phyloP scores from a whole-genome alignment of 164 flowering plant species.

The Stephania japonica region DNA sequence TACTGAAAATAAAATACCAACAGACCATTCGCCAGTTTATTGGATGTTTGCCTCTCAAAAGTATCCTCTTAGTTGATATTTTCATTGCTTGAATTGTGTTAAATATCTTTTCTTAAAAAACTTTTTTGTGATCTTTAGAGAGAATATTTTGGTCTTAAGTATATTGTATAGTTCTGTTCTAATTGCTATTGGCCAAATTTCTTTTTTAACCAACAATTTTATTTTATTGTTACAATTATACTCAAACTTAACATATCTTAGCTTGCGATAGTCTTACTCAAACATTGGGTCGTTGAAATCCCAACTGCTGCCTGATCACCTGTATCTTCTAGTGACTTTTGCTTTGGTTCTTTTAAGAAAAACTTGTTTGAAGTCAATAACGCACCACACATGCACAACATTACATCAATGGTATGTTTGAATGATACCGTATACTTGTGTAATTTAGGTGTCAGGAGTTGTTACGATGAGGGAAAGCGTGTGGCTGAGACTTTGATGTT shows the following conservation, averaged over 20 bases:
- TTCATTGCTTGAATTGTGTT: not conserved
- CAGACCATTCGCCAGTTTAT: not conserved
- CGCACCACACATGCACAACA: too few species aligned
- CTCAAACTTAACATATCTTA: not conserved
- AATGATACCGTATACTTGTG: not conserved
- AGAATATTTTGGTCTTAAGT: not conserved
- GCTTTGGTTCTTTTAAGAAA: too few species aligned
- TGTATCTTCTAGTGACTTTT: not conserved
- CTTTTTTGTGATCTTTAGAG: not conserved
- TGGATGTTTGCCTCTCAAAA: not conserved
- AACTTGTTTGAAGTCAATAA: too few species aligned
- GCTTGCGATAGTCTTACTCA: not conserved
- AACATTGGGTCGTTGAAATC: not conserved
- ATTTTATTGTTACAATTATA: not conserved
- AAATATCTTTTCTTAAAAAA: not conserved
- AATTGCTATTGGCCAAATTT: not conserved
- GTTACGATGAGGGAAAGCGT: slow-evolving; percentile 87
- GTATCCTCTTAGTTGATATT: not conserved
- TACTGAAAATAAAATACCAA: not conserved
- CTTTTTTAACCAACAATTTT: not conserved
- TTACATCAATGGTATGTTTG: not conserved
- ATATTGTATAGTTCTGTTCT: not conserved
- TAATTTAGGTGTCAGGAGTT: slow-evolving; percentile 59
- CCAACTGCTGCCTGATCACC: not conserved
- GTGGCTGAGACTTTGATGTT: slow-evolving; percentile 92